Conservation (phyloP, 2,329 filamentous ascomycete species). For the Diplodia sapinea region DNA sequence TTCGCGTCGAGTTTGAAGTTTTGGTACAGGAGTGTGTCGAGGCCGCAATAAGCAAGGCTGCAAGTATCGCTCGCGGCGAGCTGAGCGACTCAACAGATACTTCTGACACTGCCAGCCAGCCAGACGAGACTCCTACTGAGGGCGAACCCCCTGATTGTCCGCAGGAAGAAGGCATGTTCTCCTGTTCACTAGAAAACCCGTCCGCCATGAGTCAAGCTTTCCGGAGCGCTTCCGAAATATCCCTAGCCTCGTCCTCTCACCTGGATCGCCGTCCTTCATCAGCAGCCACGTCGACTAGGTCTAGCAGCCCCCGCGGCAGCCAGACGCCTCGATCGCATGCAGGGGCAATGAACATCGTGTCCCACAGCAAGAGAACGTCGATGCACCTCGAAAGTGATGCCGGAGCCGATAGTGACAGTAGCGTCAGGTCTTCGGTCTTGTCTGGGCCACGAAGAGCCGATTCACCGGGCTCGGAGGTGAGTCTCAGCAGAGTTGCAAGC, state of each 20-base stretch:
- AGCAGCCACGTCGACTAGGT: slow-evolving; percentile 76
- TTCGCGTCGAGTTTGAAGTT: slow-evolving; percentile 89
- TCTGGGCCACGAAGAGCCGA: slow-evolving; percentile 77
- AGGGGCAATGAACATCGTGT: slow-evolving; percentile 62
- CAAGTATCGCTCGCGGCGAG: slow-evolving; percentile 82
- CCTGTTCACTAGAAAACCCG: slow-evolving; percentile 63
- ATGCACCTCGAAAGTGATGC: slow-evolving; percentile 83
- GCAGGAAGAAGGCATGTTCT: slow-evolving; percentile 63
- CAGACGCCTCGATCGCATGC: slow-evolving; percentile 87
- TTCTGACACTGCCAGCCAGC: slow-evolving; percentile 30
- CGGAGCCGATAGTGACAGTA: slow-evolving; percentile 85
- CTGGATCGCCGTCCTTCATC: slow-evolving; percentile 63
- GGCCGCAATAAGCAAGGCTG: slow-evolving; percentile 86
- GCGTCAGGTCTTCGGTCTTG: slow-evolving; percentile 78
- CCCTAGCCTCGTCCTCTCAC: slow-evolving; percentile 47
- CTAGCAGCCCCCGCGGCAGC: slow-evolving; percentile 88
- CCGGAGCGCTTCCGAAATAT: slow-evolving; percentile 59
- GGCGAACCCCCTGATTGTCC: slow-evolving; percentile 50
- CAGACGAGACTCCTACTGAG: slow-evolving; percentile 34
- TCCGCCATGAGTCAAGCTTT: slow-evolving; percentile 64
- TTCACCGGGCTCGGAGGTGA: slow-evolving; percentile 87
- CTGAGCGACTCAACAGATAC: slow-evolving; percentile 73
- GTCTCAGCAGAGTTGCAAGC: slow-evolving; percentile 76
- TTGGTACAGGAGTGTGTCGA: slow-evolving; percentile 96
- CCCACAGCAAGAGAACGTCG: slow-evolving; percentile 74